Conservation (phyloP, 192 early-diverging fungal genomes). For the Coemansia sp. region DNA sequence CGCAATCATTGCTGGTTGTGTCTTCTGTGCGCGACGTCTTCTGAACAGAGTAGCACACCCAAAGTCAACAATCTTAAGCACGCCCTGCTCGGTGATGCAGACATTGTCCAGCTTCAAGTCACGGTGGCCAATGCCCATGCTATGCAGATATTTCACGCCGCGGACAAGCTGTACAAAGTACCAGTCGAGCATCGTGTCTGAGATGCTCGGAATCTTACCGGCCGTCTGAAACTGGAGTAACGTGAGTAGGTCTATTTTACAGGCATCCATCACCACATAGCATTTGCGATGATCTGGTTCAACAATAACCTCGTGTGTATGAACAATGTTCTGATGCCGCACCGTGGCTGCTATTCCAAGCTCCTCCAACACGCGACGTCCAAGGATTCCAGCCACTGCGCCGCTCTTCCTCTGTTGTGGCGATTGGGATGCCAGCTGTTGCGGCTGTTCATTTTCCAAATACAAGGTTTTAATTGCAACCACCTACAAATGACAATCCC, state of each 20-base stretch:
- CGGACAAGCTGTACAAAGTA: slow-evolving; percentile 78
- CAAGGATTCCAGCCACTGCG: slow-evolving; percentile 1
- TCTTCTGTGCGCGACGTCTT: slow-evolving; percentile 3
- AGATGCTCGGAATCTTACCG: slow-evolving; percentile 29
- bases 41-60: slow-evolving; percentile 57
- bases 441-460: slow-evolving; percentile 1
- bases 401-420: background rate
- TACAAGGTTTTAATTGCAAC: slow-evolving; percentile 45
- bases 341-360: slow-evolving; percentile 49
- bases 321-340: slow-evolving; percentile 68
- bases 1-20: slow-evolving; percentile 18
- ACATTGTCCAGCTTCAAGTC: slow-evolving; percentile 96
- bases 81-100: slow-evolving; percentile 62
- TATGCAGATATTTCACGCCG: slow-evolving; percentile 80
- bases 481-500: slow-evolving; percentile 20
- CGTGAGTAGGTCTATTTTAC: slow-evolving; percentile 75
- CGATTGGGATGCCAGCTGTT: background rate
- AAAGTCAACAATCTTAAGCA: slow-evolving; percentile 87
- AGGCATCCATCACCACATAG: slow-evolving; percentile 84
- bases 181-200: slow-evolving; percentile 66
- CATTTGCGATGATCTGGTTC: slow-evolving; percentile 55
- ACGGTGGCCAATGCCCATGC: slow-evolving; percentile 72
- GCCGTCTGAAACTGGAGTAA: slow-evolving; percentile 62
- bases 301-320: slow-evolving; percentile 66
- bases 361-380: slow-evolving; percentile 44